These are phyloP conservation scores for Chaetoscypha palmicola DNA, from an alignment of 2,329 filamentous ascomycete species.

Conservation along the genomic window DNA sequence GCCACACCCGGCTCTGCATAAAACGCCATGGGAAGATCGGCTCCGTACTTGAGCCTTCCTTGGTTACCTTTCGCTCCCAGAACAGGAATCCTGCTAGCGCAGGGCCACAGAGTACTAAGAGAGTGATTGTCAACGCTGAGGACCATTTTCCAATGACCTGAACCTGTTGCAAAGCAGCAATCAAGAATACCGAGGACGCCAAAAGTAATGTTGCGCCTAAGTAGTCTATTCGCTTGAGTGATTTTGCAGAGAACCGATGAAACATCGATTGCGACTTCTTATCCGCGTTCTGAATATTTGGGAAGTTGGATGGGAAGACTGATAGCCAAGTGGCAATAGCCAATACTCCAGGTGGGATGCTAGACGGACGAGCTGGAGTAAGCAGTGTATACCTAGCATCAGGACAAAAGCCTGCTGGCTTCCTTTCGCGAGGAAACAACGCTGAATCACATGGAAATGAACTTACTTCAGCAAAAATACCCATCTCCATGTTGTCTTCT, in stretches of 20 bases:
- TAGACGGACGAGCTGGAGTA: too few species aligned
- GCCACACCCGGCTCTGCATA: background rate
- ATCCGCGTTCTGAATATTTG: background rate
- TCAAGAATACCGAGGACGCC: background rate
- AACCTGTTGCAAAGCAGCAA: conserved; percentile 2
- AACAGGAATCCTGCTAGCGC: background rate
- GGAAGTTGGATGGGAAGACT: background rate
- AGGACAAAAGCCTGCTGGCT: background rate
- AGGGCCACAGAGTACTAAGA: background rate
- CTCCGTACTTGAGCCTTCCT: too few species aligned
- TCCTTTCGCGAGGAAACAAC: background rate
- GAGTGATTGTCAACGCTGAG: background rate
- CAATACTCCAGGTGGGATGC: background rate
- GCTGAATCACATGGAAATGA: background rate
- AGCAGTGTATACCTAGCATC: too few species aligned
- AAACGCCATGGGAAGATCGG: conserved; percentile 4
- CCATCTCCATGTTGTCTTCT: background rate
- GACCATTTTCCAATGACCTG: background rate
- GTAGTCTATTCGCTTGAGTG: conserved; percentile 1
- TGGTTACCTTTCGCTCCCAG: conserved; percentile 1
- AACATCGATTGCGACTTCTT: background rate
- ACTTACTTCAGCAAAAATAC: conserved; percentile 4
- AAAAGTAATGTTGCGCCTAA: background rate
- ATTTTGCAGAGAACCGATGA: background rate
- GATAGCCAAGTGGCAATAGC: too few species aligned